phyloP scores from a whole-genome alignment of 2,329 filamentous ascomycete genomes.

The Xylariaceae sp. region DNA sequence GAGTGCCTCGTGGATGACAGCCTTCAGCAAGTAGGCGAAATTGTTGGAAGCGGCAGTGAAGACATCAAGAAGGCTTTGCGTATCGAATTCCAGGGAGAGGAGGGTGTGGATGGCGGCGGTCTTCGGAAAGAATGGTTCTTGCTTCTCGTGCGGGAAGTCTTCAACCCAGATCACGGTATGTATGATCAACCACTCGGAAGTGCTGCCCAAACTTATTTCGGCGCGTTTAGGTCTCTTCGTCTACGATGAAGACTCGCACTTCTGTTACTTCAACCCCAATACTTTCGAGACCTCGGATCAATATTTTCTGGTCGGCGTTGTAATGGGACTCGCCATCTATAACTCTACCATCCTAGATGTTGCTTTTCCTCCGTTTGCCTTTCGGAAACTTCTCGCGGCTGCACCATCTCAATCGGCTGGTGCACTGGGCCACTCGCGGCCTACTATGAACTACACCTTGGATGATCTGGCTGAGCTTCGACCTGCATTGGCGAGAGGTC shows the following conservation, averaged over 20 bases:
- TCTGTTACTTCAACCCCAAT: constrained; percentile 89
- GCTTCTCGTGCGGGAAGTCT: constrained; percentile 79
- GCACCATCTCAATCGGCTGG: constrained; percentile 57
- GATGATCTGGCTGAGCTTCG: constrained; percentile 79
- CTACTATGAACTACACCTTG: constrained; percentile 66
- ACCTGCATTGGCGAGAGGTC: constrained; percentile 67
- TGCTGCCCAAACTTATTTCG: constrained; percentile 8
- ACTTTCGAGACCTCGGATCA: constrained; percentile 89
- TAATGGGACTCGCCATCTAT: constrained; percentile 86
- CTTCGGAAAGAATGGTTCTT: constrained; percentile 94
- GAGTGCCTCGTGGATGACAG: constrained; percentile 89
- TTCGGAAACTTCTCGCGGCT: constrained; percentile 76
- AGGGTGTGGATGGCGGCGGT: constrained; percentile 85
- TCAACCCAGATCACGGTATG: constrained; percentile 82
- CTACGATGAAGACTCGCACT: constrained; percentile 84
- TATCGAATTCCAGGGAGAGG: constrained; percentile 81
- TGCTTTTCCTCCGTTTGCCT: constrained; percentile 80
- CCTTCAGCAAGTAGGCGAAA: constrained; percentile 75
- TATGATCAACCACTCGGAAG: constrained; percentile 13
- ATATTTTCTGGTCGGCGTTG: constrained; percentile 82
- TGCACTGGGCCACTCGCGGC: constrained; percentile 50
- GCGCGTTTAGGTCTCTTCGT: constrained; percentile 67
- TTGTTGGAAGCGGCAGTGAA: constrained; percentile 71
- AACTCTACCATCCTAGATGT: constrained; percentile 91
- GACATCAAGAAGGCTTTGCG: constrained; percentile 87